Evolutionary conservation across 2,329 filamentous ascomycete genomes (phyloP).

Genomic region (Talaromyces sp.): DNA sequence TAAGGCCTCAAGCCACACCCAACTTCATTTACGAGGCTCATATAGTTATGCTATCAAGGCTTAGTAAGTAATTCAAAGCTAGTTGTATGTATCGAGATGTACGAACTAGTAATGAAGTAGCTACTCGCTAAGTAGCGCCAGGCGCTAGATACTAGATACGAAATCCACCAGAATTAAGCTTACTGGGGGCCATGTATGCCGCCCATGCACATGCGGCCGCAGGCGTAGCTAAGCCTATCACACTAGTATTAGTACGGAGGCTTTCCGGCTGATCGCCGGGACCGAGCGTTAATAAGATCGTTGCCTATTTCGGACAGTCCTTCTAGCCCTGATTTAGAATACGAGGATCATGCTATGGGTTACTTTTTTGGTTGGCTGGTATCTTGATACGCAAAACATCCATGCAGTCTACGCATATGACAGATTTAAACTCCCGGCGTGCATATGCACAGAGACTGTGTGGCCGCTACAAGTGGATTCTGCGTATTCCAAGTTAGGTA

Average conservation of each 20-base stretch:
- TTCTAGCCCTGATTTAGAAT: not conserved
- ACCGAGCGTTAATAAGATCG: not conserved
- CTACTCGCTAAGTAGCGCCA: not conserved
- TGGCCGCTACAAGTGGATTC: not conserved
- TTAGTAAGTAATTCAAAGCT: not conserved
- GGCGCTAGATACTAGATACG: not conserved
- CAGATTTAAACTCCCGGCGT: not conserved
- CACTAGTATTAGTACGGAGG: not conserved
- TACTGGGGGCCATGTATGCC: slow-evolving; percentile 1
- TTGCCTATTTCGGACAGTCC: not conserved
- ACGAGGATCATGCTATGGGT: not conserved
- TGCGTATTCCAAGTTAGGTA: not conserved
- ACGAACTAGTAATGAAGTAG: not conserved
- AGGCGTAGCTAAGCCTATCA: not conserved
- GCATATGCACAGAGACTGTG: not conserved
- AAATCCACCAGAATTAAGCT: slow-evolving; percentile 1
- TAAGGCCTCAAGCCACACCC: not conserved
- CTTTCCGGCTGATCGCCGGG: not conserved
- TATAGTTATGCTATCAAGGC: not conserved
- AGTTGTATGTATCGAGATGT: not conserved
- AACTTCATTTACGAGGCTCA: not conserved
- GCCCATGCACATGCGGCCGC: not conserved
- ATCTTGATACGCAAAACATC: not conserved
- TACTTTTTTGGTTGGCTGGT: not conserved
- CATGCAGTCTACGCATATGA: not conserved